A percentile compares a stretch with the other conserved stretches of the same genome.
Conservation (phyloP, 257 asterid species). For the Solanum chiquidenum region DNA sequence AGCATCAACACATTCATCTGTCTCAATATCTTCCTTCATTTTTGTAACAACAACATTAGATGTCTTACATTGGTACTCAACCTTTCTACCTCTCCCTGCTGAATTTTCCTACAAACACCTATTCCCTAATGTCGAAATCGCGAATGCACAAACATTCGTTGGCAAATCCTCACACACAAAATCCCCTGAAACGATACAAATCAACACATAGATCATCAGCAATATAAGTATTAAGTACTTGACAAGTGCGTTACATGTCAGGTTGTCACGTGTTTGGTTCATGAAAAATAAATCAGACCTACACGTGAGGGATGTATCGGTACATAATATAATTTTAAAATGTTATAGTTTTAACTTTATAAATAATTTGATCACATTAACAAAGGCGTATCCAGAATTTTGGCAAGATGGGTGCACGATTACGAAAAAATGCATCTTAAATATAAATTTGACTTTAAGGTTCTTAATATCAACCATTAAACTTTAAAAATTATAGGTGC, state of each 20-base stretch:
- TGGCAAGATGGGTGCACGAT: no score
- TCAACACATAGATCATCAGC: neutral
- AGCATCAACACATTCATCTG: constrained; percentile 40
- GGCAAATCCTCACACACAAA: constrained; percentile 53
- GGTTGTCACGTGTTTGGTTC: neutral
- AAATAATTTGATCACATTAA: neutral
- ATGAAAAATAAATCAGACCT: neutral
- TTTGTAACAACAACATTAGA: constrained; percentile 39
- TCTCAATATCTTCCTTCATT: constrained; percentile 37
- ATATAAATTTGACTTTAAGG: no score
- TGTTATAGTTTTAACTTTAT: neutral
- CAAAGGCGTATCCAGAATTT: no score
- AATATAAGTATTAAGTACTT: no score
- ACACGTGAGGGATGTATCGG: neutral
- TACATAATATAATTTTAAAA: neutral
- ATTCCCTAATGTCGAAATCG: constrained; percentile 53
- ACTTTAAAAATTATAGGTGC: no score
- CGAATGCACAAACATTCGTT: constrained; percentile 31
- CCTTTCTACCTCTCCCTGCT: constrained; percentile 8
- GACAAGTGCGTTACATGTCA: neutral
- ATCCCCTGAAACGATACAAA: constrained; percentile 18
- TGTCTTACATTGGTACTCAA: constrained; percentile 41
- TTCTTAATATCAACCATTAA: no score
- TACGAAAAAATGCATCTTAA: no score
- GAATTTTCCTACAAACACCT: constrained; percentile 57